These are phyloP conservation scores for Dianthus caryophyllus DNA, from an alignment of 148 eudicot genomes.

Conservation along the genomic window DNA sequence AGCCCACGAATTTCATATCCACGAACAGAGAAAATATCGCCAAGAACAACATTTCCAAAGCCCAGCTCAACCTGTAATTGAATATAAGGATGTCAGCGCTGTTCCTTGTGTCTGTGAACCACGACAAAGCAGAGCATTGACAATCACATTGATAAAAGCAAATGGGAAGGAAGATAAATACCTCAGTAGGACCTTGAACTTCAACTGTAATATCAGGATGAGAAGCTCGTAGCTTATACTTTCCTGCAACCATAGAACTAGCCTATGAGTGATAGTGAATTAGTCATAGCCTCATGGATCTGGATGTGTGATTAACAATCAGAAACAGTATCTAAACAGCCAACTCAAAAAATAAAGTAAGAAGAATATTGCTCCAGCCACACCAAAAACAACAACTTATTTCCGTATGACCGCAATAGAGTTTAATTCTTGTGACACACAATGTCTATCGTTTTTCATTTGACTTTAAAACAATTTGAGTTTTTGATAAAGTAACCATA, in stretches of 20 bases:
- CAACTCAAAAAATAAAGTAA: neutral
- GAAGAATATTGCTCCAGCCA: neutral
- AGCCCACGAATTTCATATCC: slow-evolving; percentile 84
- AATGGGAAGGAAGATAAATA: slow-evolving; percentile 24
- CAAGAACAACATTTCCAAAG: slow-evolving; percentile 66
- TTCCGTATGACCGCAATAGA: neutral
- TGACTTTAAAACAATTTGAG: neutral
- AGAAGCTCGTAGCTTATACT: slow-evolving; percentile 69
- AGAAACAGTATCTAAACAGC: neutral
- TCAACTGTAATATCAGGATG: slow-evolving; percentile 67
- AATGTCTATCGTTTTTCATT: neutral
- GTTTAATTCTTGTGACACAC: neutral
- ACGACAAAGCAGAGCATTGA: slow-evolving; percentile 1
- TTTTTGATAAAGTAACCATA: neutral
- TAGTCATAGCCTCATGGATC: slow-evolving; percentile 8
- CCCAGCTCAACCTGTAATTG: slow-evolving; percentile 82
- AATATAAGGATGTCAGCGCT: neutral
- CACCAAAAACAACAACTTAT: neutral
- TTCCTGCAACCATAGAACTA: slow-evolving; percentile 49
- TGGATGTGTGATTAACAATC: slow-evolving; percentile 4
- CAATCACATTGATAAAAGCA: slow-evolving; percentile 9
- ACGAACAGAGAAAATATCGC: slow-evolving; percentile 69
- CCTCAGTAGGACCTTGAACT: slow-evolving; percentile 76
- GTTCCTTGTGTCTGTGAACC: neutral
- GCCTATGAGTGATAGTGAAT: neutral